Evolutionary conservation across 306 rosid species (phyloP), one percentile per base, ranked within the genome.

Genomic region (Senna siamea): DNA sequence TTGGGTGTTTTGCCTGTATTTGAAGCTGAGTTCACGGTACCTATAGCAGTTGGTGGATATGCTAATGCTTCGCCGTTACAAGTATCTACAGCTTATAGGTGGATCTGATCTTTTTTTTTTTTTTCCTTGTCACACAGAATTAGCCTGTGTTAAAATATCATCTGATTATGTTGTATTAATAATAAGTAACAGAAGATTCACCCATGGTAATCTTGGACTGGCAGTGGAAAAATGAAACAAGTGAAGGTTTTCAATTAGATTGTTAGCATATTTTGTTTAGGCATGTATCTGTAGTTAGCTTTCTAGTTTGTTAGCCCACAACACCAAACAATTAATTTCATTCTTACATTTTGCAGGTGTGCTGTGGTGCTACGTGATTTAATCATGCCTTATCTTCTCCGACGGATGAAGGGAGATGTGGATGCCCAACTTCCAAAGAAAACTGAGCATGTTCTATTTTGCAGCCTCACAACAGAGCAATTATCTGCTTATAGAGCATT

Each of bases 81-180:
- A 92, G 99, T 94, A 70, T 94, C 99, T 52, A 94, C 97, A 55
- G 99, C 97, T 74, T 94, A 94, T 86, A 88, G 99, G 99, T 92
- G 66, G 50, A 47, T 68, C 43, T 41, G 60, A 20, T 76, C 66
- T 59, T 75, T 59, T 60, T 47, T 28, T 37, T 37, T 26, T 61
- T 64, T 50, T 6, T 18, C 0, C 23, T 60, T 60, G 40, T 37
- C 40, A 37, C 40, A 37, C 8, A 65, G 50, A 34, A 37, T 60
- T 47, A 70, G 48, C 52, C 17, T 17, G 41, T 20, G 54, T 46
- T 7, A 12, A 51, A 35, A 2, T 35, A 17, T 68, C 44, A 32
- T 60, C 10, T 53, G 48, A 28, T 22, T 68, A 67, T 19, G 30
- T 48, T 48, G 62, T 67, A 15, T 12, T 23, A 64, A 7, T 28